These are phyloP conservation scores for Solanum pinnatisectum DNA, from an alignment of 257 asterid species.

Conservation along the genomic window DNA sequence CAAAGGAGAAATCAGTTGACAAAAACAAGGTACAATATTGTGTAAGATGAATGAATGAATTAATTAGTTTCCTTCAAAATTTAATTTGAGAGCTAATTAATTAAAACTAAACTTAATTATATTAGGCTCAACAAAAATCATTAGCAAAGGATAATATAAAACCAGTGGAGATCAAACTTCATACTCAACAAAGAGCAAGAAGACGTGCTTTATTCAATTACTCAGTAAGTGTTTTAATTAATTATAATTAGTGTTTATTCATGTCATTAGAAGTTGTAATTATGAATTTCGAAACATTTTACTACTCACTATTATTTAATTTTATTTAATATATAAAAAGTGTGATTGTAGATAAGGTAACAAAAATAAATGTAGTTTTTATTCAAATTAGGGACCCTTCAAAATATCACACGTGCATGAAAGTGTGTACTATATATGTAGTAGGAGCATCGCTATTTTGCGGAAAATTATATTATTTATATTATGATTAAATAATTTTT, in stretches of 20 bases:
- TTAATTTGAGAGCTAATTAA: neutral
- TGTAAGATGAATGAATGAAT: neutral
- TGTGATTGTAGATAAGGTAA: neutral
- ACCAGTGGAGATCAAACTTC: slow-evolving; percentile 59
- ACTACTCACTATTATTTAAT: neutral
- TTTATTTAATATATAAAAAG: neutral
- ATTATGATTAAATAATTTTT: too few species aligned
- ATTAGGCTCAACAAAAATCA: slow-evolving; percentile 25
- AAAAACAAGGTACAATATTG: slow-evolving; percentile 2
- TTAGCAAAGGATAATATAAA: slow-evolving; percentile 47
- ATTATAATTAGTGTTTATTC: neutral
- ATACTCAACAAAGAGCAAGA: slow-evolving; percentile 67
- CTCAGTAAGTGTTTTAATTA: slow-evolving; percentile 27
- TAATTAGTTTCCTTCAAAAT: neutral
- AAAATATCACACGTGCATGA: too few species aligned
- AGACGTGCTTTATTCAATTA: slow-evolving; percentile 59
- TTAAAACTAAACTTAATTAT: neutral
- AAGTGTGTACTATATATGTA: too few species aligned
- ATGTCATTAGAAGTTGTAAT: neutral
- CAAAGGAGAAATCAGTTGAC: slow-evolving; percentile 12
- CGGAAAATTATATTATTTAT: too few species aligned
- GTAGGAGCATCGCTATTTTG: too few species aligned
- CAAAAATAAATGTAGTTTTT: too few species aligned
- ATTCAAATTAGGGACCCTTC: too few species aligned
- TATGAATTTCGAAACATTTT: neutral